Base-by-base conservation (phyloP, 1,284 basidiomycete species). In the Prillingera fragicola region DNA sequence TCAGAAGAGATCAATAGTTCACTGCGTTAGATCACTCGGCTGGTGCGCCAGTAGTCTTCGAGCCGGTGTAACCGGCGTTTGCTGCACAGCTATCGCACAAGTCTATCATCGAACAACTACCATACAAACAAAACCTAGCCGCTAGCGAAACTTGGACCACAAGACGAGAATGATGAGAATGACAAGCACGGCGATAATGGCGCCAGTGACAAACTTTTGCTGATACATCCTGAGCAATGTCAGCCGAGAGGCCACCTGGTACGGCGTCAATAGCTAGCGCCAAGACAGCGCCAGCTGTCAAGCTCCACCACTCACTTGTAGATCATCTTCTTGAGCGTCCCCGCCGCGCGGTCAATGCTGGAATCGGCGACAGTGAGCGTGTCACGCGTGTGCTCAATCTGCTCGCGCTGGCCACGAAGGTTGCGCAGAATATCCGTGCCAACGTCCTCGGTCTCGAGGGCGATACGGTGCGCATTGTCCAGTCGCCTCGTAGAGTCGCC, bases 381-480 rank as follows among this genome's bases (percentile, higher is more conserved):
- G 71, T 90, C 86, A 60, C 94, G 76, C 17, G 92, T 81, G 64
- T 95, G 86, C 74, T 95, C 86, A 55, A 98, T 92, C 73, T 94
- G 91, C 67, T 97, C 95, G 52, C 95, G 74, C 73, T 99, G 95
- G 3, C 78, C 75, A 39, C 90, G 74, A 52, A 99, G 75, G 63
- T 87, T 90, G 59, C 83, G 71, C 52, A 99, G 67, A 60, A 99
- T 97, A 57, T 90, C 90, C 12, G 90, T 83, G 9, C 95, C 95
- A 27, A 97, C 83, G 60, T 88, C 83, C 72, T 98, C 95, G 8
- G 95, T 97, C 75, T 98, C 92, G 21, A 98, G 74, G 7, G 94
- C 94, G 34, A 98, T 81, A 18, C 90, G 78, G 54, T 96, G 89
- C 15, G 86, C 89, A 52, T 95, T 90, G 56, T 90, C 82, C 40